Evolutionary conservation across 108 stramenopile species (phyloP), one percentile per base, ranked within the genome.

Genomic region (Pseudonitzschia delicatissima): DNA sequence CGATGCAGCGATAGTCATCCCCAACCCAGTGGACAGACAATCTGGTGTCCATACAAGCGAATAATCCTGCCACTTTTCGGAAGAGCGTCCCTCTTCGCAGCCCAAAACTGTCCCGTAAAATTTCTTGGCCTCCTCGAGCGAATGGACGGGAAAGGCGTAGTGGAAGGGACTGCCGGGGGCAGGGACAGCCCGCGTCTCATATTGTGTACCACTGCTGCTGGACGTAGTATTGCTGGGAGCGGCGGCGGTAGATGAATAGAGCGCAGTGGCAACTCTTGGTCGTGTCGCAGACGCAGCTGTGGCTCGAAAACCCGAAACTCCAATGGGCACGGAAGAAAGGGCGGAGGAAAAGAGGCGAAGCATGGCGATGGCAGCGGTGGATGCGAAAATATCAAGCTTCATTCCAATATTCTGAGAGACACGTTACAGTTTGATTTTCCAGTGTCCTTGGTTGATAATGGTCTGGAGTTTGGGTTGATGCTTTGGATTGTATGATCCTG

Each of bases 11-110:
- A 60, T 98, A 99, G 50, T 96, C 85, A 20, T 82, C 42, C 8
- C 96, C 93, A 11, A 95, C 98, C 90, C 87, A 96, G 68, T 98
- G 97, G n/a, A 57, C 77, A 81, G 0, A 98, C 97, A 47, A 98
- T 92, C 68, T 99, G 98, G 74, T 99, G 96, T 1, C 98, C 98
- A 64, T 93, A 72, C 7, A n/a, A 99, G 73, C 28, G 76, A 71
- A 65, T 96, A 99, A 67, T 99, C 98, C 68, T 97, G 96, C 98
- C 98, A 99, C 55, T 96, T 95, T 33, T 74, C 67, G 18, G 85
- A 82, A 18, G 85, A 87, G 15, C 98, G 75, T 7, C 98, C 98
- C 66, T 98, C 98, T 21, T 73, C 60, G 67, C 93, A 95, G 0
- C 94, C 95, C 23, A 98, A 77, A 11, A 95, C 78, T 32, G 72